Percentiles rank a stretch among this genome's conserved stretches.
These are phyloP conservation scores for Trichaptum fuscoviolaceum DNA, from an alignment of 768 basidiomycete species.

Conservation along the genomic window DNA sequence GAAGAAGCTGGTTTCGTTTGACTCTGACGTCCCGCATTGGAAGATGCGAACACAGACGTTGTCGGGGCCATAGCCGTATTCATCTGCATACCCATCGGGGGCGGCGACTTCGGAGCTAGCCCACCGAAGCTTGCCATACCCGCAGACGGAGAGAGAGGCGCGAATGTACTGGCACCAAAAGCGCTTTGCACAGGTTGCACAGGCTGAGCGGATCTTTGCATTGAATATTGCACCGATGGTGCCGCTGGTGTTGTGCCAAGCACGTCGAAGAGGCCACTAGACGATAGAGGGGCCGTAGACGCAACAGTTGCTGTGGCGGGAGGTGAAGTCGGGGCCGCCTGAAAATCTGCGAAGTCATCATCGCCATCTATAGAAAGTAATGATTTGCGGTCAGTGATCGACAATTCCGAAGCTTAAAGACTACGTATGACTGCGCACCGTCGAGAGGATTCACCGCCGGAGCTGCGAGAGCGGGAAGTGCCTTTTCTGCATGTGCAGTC, in stretches of 20 bases:
- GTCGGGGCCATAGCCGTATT: constrained; percentile 24
- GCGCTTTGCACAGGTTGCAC: constrained; percentile 4
- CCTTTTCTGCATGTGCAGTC: constrained; percentile 39
- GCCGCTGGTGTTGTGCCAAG: constrained; percentile 31
- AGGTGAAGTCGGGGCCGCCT: constrained; percentile 53
- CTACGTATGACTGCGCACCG: constrained; percentile 13
- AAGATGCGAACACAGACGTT: constrained; percentile 18
- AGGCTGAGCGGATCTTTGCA: constrained; percentile 9
- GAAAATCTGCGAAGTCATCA: constrained; percentile 86
- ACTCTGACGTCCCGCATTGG: constrained; percentile 1
- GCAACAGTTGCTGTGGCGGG: constrained; percentile 32
- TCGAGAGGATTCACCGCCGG: constrained; percentile 17
- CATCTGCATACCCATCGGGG: constrained; percentile 7
- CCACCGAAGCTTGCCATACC: constrained; percentile 11
- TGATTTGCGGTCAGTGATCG: constrained; percentile 9
- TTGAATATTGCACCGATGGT: constrained; percentile 13
- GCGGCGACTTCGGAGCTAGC: constrained; percentile 6
- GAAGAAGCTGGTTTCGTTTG: constrained; percentile 33
- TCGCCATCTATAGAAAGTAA: constrained; percentile 33
- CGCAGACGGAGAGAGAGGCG: constrained; percentile 9
- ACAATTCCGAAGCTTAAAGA: constrained; percentile 18
- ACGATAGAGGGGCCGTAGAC: constrained; percentile 13
- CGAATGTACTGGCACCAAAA: constrained; percentile 11
- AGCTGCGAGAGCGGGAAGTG: constrained; percentile 41
- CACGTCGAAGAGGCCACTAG: constrained; percentile 44